Evolutionary conservation across 2,329 filamentous ascomycete species (phyloP).

Genomic region (Calycina herbarum): DNA sequence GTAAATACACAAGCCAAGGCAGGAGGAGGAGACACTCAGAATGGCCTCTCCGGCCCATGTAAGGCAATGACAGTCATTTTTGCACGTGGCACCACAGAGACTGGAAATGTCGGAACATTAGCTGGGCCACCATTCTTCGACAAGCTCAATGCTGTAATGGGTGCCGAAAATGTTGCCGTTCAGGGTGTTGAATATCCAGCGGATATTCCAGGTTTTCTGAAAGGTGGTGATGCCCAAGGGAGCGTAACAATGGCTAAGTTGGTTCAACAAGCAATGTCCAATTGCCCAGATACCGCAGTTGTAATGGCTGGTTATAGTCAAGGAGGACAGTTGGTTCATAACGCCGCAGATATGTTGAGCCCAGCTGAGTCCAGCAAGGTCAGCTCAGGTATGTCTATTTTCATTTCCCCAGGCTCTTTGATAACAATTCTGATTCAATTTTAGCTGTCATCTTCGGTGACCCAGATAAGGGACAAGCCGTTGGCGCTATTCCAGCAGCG

Average conservation of each 20-base stretch:
- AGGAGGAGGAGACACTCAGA: slow-evolving; percentile 16
- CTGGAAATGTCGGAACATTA: slow-evolving; percentile 51
- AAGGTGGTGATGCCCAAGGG: slow-evolving; percentile 46
- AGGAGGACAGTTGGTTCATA: slow-evolving; percentile 26
- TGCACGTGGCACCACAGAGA: slow-evolving; percentile 54
- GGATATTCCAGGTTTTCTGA: slow-evolving; percentile 28
- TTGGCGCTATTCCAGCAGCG: slow-evolving; percentile 22
- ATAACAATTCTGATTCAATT: not conserved
- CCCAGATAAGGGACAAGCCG: slow-evolving; percentile 28
- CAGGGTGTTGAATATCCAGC: slow-evolving; percentile 26
- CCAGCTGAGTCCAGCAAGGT: slow-evolving; percentile 22
- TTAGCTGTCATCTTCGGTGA: slow-evolving; percentile 33
- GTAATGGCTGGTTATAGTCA: slow-evolving; percentile 29
- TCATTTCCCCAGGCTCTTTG: not conserved
- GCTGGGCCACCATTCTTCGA: slow-evolving; percentile 53
- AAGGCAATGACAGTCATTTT: slow-evolving; percentile 54
- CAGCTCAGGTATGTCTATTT: slow-evolving; percentile 22
- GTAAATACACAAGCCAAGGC: too few species aligned
- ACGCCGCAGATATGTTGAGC: slow-evolving; percentile 21
- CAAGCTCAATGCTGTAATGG: slow-evolving; percentile 44
- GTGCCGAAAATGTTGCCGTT: slow-evolving; percentile 44
- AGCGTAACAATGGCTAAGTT: slow-evolving; percentile 39
- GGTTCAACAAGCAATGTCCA: slow-evolving; percentile 19
- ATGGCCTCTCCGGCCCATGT: slow-evolving; percentile 38
- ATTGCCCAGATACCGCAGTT: slow-evolving; percentile 26